These are phyloP conservation scores for Scheffersomyces titani DNA, from an alignment of 1,139 yeast species.

Conservation along the genomic window DNA sequence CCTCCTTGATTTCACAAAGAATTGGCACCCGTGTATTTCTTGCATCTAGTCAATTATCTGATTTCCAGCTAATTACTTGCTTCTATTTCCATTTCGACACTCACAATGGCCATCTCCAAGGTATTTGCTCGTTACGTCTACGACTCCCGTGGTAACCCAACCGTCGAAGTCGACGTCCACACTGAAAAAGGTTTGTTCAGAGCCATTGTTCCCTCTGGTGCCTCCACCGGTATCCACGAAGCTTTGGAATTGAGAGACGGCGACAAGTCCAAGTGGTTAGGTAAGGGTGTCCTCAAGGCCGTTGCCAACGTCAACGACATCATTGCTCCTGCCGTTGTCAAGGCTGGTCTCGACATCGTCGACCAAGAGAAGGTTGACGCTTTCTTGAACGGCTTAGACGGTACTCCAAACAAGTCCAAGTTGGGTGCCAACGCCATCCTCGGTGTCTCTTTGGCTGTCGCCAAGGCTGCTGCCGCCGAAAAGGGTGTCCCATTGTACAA, in stretches of 20 bases:
- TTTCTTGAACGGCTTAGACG: constrained; percentile 77
- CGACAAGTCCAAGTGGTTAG: constrained; percentile 91
- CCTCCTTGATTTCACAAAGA: not conserved
- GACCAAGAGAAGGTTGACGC: constrained; percentile 81
- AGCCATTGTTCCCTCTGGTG: constrained; percentile 96
- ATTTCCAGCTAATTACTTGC: not conserved
- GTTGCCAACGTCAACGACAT: constrained; percentile 85
- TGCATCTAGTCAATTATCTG: not conserved
- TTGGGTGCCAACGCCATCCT: constrained; percentile 95
- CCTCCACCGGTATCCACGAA: constrained; percentile 94
- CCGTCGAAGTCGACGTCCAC: constrained; percentile 90
- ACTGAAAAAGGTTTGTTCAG: constrained; percentile 88
- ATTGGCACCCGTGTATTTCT: not conserved
- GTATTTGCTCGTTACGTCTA: constrained; percentile 89
- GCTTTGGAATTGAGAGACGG: constrained; percentile 95
- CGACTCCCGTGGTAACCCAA: constrained; percentile 98
- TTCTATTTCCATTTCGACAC: not conserved
- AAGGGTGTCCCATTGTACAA: constrained; percentile 83
- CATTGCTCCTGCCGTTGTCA: constrained; percentile 85
- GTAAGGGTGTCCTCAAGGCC: constrained; percentile 94
- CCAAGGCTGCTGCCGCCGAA: constrained; percentile 94
- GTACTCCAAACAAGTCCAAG: constrained; percentile 92
- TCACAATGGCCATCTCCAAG: constrained; percentile 47
- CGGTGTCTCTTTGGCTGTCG: constrained; percentile 91
- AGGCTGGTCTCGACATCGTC: constrained; percentile 70